Evolutionary conservation across 495 filamentous ascomycete genomes (phyloP), one percentile per base, ranked within the genome.

Genomic region (Penicillium cosmopolitanum): DNA sequence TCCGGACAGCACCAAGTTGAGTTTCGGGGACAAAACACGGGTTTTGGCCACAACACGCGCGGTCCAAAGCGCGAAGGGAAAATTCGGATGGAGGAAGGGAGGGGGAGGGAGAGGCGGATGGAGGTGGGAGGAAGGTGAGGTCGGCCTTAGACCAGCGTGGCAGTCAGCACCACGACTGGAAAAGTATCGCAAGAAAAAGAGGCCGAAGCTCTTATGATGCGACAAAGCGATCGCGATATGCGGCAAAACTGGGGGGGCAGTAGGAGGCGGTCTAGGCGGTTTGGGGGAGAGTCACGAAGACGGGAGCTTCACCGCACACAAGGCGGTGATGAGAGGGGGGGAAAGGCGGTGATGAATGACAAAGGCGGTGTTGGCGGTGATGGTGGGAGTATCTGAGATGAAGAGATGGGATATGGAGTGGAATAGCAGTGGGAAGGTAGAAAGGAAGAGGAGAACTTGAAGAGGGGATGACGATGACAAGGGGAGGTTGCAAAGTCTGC

Each of bases 291-390:
- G 57, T 64, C 57, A 66, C 52, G 58, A 63, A 43, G 66, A 66
- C 58, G 64, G 58, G 52, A 56, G 62, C 72, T 75, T 79, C 76
- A 79, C 76, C 76, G 76, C 76, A 79, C 65, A 62, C 66, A 76
- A 76, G 76, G 76, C 76, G 76, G 76, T 77, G 76, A 77, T 77
- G 66, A 53, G 31, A 23, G 42, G 35, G 13, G 52, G 58, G 66
- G 63, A 65, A 65, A 68, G 65, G 73, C 73, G 73, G 73, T 74
- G 74, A 75, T 73, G 60, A 31, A 34, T 31, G 2, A 23, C 23
- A 31, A 31, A 31, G 28, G 28, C 28, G 28, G 28, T 31, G 28
- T 31, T 31, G 28, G 5, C 5, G 28, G 28, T 31, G 12, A 38
- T 38, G 36, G 36, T 13, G 36, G 4, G 4, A n/a, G 15, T 13